phyloP scores from a whole-genome alignment of 768 basidiomycete genomes.

The Tulasnella sp. region DNA sequence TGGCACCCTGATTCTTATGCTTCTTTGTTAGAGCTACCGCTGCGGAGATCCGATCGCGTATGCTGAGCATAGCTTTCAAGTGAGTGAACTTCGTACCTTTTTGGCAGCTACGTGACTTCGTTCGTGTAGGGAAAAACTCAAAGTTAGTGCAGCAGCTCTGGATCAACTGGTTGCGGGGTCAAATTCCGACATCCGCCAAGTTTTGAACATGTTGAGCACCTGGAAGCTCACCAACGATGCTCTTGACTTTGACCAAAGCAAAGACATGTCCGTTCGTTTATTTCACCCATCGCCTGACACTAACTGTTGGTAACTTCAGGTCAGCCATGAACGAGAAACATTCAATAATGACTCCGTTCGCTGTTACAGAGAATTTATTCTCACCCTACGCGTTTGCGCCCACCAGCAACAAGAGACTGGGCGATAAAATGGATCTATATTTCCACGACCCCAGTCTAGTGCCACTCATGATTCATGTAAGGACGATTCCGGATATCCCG shows the following conservation, averaged over 20 bases:
- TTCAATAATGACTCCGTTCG: conserved; percentile 81
- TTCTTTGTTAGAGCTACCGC: conserved; percentile 53
- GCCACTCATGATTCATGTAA: conserved; percentile 90
- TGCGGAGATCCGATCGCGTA: conserved; percentile 63
- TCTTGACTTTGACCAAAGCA: conserved; percentile 88
- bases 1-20: conserved; percentile 6
- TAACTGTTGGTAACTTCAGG: conserved; percentile 30
- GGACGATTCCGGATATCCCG: conserved; percentile 6
- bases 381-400: conserved; percentile 84
- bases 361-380: conserved; percentile 75
- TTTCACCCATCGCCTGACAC: neutral
- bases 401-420: conserved; percentile 67
- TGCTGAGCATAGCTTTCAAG: conserved; percentile 85
- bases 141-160: conserved; percentile 78
- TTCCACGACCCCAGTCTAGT: conserved; percentile 94
- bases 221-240: conserved; percentile 74
- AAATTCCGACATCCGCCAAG: conserved; percentile 93
- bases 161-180: conserved; percentile 83
- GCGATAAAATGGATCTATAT: conserved; percentile 90
- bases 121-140: conserved; percentile 69
- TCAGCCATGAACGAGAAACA: conserved; percentile 88
- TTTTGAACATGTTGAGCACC: conserved; percentile 95
- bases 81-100: conserved; percentile 28
- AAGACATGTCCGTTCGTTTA: conserved; percentile 54
- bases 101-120: neutral